These are phyloP conservation scores for Ceratopteris richardii DNA, from an alignment of 75 land plant species.

Conservation along the genomic window DNA sequence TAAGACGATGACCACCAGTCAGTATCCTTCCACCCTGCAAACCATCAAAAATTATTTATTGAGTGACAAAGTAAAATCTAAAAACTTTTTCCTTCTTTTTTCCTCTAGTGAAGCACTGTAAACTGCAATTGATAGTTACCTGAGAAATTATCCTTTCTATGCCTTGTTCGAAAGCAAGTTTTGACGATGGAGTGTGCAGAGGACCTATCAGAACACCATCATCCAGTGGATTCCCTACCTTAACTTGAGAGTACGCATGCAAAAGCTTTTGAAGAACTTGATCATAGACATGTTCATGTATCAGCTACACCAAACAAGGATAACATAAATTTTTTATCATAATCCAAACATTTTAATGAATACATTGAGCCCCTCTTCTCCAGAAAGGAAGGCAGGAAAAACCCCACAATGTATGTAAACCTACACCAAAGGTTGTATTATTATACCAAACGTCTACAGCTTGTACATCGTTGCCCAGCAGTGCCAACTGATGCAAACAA, in stretches of 20 bases:
- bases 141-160: conserved; percentile 70
- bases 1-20: conserved; percentile 57
- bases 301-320: conserved; percentile 37
- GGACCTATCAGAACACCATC: conserved; percentile 83
- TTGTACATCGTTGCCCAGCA: conserved; percentile 96
- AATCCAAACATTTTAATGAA: no score
- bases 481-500: conserved; percentile 96
- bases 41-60: not conserved
- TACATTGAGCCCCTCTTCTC: no score
- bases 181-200: conserved; percentile 62
- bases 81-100: no score
- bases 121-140: conserved; percentile 32
- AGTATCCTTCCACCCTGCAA: conserved; percentile 78
- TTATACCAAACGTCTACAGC: conserved; percentile 86
- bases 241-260: conserved; percentile 75
- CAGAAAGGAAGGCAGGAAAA: no score
- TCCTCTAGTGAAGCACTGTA: no score
- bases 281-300: conserved; percentile 75
- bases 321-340: not conserved
- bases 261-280: conserved; percentile 56
- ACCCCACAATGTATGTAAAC: no score
- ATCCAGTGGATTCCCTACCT: conserved; percentile 81
- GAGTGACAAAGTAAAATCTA: not conserved
- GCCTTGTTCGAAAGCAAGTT: conserved; percentile 55
- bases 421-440: no score